Base-by-base conservation (phyloP, 441 rosid species). In the Populus tomentosa region DNA sequence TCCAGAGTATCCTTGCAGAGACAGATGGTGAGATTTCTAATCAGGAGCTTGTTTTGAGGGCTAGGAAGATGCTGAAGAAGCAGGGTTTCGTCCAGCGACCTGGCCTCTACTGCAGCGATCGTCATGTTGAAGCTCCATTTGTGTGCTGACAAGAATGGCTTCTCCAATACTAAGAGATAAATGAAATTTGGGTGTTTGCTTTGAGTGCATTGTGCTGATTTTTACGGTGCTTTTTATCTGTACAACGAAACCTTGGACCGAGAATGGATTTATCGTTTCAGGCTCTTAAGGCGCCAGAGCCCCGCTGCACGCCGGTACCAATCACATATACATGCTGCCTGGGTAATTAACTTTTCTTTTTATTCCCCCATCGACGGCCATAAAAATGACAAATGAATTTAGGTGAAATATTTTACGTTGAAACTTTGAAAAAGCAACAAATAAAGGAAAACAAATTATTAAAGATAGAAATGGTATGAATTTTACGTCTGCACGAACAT, bases 81-180 rank as follows among this genome's bases (percentile, higher is more conserved):
- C 94, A 89, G 82, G 99, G 98, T 6, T 95, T 93, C 88, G 83
- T 88, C 46, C 99, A 95, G 92, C 90, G 82, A 42, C 99, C 98
- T 36, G 99, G 99, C 59, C 95, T 93, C 74, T 93, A 86, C 76
- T 90, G 99, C 84, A 71, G 90, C 75, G 92, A 90, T 82, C 32
- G 82, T 70, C 88, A 84, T 65, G 84, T 85, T 26, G 80, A 89
- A 56, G 85, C 83, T 42, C 73, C 94, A n/a, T 92, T 91, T 56
- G 85, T 85, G 72, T 84, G 94, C 85, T 86, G 80, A 77, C 40
- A 6, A 50, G 18, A 11, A 23, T 28, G 16, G 42, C 35, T 8
- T 26, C 0, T 36, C 46, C 76, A 46, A 64, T 42, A 20, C 33
- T 2, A 46, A 11, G 56, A 50, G 18, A 14, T 14, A 38, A 10